Base-by-base conservation (phyloP, 2,329 filamentous ascomycete genomes). In the Aspergillus fructus region DNA sequence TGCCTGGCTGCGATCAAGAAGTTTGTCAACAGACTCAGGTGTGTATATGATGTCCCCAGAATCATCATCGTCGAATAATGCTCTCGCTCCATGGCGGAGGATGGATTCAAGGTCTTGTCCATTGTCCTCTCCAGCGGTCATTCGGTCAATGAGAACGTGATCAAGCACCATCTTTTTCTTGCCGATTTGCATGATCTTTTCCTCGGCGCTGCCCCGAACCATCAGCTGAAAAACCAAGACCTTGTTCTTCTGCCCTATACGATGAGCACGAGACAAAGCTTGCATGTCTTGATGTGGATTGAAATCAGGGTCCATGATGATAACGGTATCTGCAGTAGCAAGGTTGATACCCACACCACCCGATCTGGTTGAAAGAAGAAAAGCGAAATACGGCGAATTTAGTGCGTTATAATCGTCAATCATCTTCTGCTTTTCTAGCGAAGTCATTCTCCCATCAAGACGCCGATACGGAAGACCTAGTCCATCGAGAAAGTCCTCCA, bases 211-310 rank as follows among this genome's bases (percentile, higher is more conserved):
- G 41, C 88, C 85, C 58, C 93, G 89, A 2, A 92, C 97, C 80
- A 96, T 91, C 0, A 99, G 78, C 71, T 97, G 93, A 68, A 97
- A 96, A 63, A 96, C 96, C 2, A 99, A 82, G 0, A 99, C 94
- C 66, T 96, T 97, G 64, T 94, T 92, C 74, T 92, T 91, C 74
- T 99, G 96, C 0, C 96, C 96, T 62, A 99, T 97, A 24, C 94
- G 89, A 74, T 99, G 94, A 17, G 93, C 94, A 63, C 96, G 87
- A 30, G 93, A 96, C 30, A 99, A 82, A 0, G 94, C 94, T 73
- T 99, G 94, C 41, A 99, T 89, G 68, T 99, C 96, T 74, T 99
- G 94, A 69, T 99, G 94, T 0, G 94, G 94, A 61, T 99, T 99
- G 79, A 96, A 97, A 70, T 99, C 94, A 0, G 91, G 91, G 66